A percentile compares a stretch with the other conserved stretches of the same genome.
phyloP scores from a whole-genome alignment of 2,329 filamentous ascomycete species.

The Colletotrichum incanum region DNA sequence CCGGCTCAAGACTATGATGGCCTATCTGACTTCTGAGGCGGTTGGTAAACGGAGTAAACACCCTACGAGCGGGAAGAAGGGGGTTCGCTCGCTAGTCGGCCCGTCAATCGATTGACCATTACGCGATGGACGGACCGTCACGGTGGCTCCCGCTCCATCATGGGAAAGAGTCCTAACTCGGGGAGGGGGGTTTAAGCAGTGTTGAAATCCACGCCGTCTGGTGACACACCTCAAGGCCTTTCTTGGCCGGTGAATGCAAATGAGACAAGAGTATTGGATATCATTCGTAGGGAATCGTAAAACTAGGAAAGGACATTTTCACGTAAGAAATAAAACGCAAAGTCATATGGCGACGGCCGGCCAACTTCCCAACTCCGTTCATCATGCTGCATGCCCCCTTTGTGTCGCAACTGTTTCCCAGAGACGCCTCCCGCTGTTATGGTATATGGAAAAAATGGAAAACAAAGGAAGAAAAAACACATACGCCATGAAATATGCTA shows the following conservation, averaged over 20 bases:
- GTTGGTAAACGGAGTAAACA: background rate
- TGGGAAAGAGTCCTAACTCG: background rate
- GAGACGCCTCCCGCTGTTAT: background rate
- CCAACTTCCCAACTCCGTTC: background rate
- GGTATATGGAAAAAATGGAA: background rate
- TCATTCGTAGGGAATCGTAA: constrained; percentile 3
- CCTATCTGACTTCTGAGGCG: background rate
- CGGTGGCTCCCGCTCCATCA: background rate
- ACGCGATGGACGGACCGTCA: background rate
- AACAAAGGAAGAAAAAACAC: background rate
- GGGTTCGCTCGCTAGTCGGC: background rate
- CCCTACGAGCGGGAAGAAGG: background rate
- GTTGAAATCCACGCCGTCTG: background rate
- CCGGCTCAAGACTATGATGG: background rate
- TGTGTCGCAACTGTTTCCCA: background rate
- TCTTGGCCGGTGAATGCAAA: background rate
- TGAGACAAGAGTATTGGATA: background rate
- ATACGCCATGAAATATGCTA: background rate
- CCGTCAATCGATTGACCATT: background rate
- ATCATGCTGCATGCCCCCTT: background rate
- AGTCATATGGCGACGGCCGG: background rate
- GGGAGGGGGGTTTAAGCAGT: background rate
- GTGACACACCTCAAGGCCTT: background rate
- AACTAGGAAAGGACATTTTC: background rate
- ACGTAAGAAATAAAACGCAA: background rate